Conservation (phyloP, 345 rosid species). For the Sapria himalayana region DNA sequence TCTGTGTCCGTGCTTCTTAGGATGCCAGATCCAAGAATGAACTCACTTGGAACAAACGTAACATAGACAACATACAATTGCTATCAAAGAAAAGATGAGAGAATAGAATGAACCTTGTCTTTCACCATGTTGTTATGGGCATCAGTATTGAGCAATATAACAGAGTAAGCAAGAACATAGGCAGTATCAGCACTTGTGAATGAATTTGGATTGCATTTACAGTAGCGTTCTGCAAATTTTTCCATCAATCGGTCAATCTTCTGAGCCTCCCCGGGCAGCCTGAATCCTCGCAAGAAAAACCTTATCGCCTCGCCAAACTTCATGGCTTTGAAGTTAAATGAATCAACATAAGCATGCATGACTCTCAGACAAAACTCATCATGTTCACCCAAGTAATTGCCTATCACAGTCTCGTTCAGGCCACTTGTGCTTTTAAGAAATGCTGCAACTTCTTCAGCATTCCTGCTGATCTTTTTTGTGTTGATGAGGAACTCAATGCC, state of each 20-base stretch:
- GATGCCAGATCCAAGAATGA: too few relatives aligned
- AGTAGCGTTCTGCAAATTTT: constrained; percentile 92
- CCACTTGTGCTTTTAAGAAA: constrained; percentile 57
- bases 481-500: constrained; percentile 70
- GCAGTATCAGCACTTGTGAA: constrained; percentile 94
- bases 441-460: constrained; percentile 65
- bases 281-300: constrained; percentile 76
- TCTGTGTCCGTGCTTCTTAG: too few relatives aligned
- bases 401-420: constrained; percentile 64
- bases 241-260: constrained; percentile 96
- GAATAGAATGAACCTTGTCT: constrained; percentile 93
- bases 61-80: too few relatives aligned
- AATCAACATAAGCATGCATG: constrained; percentile 95
- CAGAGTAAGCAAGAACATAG: constrained; percentile 87
- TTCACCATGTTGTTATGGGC: constrained; percentile 94
- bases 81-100: too few relatives aligned
- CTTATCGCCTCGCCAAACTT: constrained; percentile 81
- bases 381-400: constrained; percentile 93
- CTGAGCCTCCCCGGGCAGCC: constrained; percentile 97
- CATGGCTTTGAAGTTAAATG: constrained; percentile 64
- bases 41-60: too few relatives aligned
- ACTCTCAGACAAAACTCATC: constrained; percentile 76
- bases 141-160: constrained; percentile 90
- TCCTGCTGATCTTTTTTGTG: constrained; percentile 47
- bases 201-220: constrained; percentile 78